A percentile compares a stretch with the other conserved stretches of the same genome.
phyloP scores from a whole-genome alignment of 495 filamentous ascomycete species.

The Extremus antarcticus region DNA sequence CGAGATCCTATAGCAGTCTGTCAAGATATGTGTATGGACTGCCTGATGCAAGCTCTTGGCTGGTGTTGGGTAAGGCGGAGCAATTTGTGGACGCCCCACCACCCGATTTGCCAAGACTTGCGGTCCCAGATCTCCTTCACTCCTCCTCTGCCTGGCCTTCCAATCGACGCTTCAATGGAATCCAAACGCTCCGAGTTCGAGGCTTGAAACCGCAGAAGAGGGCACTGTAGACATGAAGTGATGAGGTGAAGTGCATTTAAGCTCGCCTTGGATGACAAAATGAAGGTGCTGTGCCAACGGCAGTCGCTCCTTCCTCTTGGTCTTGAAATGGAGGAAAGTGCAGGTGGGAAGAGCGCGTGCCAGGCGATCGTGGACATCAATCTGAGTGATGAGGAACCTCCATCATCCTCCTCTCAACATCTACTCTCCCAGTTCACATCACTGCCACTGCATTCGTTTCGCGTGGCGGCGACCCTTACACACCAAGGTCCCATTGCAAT shows the following conservation, averaged over 20 bases:
- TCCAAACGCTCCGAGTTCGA: too few species aligned
- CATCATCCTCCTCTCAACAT: slow-evolving; percentile 1
- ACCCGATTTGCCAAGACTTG: slow-evolving; percentile 1
- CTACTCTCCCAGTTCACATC: neutral
- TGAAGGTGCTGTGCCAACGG: neutral
- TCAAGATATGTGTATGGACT: too few species aligned
- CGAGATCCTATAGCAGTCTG: too few species aligned
- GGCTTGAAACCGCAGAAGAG: neutral
- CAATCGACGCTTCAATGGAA: too few species aligned
- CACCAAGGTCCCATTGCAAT: neutral
- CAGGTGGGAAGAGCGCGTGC: slow-evolving; percentile 1
- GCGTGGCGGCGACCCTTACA: neutral
- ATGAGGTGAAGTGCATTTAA: neutral
- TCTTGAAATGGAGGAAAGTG: neutral
- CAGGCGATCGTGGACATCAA: neutral
- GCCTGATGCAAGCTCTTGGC: neutral
- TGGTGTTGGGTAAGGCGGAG: slow-evolving; percentile 15
- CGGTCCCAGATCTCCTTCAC: neutral
- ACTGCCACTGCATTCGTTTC: neutral
- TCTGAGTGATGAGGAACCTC: neutral
- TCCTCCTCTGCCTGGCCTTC: neutral
- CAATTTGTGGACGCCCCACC: slow-evolving; percentile 2
- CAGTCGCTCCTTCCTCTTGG: slow-evolving; percentile 11
- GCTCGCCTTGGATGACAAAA: neutral
- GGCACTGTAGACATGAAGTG: neutral